Conservation (phyloP, 2,329 filamentous ascomycete genomes). For the Geoglossum cookeanum region DNA sequence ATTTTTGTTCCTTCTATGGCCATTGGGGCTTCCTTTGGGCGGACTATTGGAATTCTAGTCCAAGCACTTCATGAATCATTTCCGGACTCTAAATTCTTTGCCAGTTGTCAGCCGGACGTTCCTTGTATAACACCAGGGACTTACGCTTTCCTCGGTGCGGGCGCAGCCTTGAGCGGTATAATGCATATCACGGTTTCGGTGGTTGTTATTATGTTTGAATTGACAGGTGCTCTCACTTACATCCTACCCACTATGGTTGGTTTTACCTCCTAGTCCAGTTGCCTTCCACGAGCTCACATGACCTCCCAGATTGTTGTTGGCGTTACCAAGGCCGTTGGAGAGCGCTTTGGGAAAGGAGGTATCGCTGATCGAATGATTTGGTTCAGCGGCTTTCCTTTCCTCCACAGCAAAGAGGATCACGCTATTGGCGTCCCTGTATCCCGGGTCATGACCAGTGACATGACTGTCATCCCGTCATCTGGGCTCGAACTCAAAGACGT, state of each 20-base stretch:
- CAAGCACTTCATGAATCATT: constrained; percentile 73
- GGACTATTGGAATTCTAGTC: constrained; percentile 86
- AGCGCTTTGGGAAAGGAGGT: constrained; percentile 83
- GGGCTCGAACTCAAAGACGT: constrained; percentile 60
- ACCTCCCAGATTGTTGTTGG: constrained; percentile 62
- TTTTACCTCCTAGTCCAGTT: not conserved
- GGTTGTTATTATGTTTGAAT: constrained; percentile 98
- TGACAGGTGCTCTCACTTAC: constrained; percentile 92
- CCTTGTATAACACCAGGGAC: constrained; percentile 95
- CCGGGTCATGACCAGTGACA: constrained; percentile 64
- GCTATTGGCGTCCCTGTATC: constrained; percentile 90
- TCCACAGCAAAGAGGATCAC: constrained; percentile 95
- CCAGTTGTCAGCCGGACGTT: constrained; percentile 73
- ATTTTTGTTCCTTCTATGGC: constrained; percentile 99
- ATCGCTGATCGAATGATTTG: constrained; percentile 98
- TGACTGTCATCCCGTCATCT: constrained; percentile 52
- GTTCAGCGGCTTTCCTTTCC: constrained; percentile 92
- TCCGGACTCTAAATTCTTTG: constrained; percentile 67
- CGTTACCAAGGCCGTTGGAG: constrained; percentile 82
- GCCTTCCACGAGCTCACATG: not conserved
- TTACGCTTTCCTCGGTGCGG: constrained; percentile 88
- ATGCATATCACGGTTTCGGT: constrained; percentile 97
- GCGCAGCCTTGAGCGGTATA: constrained; percentile 78
- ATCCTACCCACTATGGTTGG: constrained; percentile 82
- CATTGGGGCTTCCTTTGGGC: constrained; percentile 81